Base-by-base conservation (phyloP, 192 early-diverging fungal genomes). In the Gonapodya sp. region DNA sequence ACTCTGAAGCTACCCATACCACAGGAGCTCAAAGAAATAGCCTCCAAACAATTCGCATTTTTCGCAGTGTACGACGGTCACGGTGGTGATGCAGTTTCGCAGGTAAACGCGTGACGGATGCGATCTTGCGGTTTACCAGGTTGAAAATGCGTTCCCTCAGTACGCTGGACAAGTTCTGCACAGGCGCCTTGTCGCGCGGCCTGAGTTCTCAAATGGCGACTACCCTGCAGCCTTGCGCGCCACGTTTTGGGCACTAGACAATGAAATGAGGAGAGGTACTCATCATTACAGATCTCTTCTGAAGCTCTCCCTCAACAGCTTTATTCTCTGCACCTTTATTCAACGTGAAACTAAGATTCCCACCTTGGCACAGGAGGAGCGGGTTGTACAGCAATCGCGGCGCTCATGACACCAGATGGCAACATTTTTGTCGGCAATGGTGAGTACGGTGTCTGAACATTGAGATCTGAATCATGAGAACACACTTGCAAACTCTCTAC, bases 301-400 rank as follows among this genome's bases (percentile, higher is more conserved):
- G n/a, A n/a, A n/a, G n/a, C n/a, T n/a, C n/a, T n/a, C n/a, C n/a
- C n/a, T n/a, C n/a, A n/a, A n/a, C n/a, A n/a, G n/a, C n/a, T n/a
- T n/a, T n/a, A n/a, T n/a, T n/a, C n/a, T n/a, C n/a, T n/a, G n/a
- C n/a, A n/a, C n/a, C n/a, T n/a, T n/a, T n/a, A n/a, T n/a, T n/a
- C n/a, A n/a, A n/a, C n/a, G n/a, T n/a, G n/a, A n/a, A 78, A 36
- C 73, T 32, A 78, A 95, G 93, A 94, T 81, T 90, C 93, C 31
- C 87, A 90, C 77, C 94, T 93, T 85, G 86, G 82, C 36, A 86
- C 86, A 80, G 95, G 98, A 82, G 91, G 94, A 33, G 94, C 96
- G 8, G 98, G 98, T 36, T 98, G 97, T 87, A 99, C 98, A 16
- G 95, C 98, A n/a, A 93, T 99, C 34, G 88, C 92, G 34, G 89